Base-by-base conservation (phyloP, 1,284 basidiomycete genomes). In the Mrakiaceae sp. region DNA sequence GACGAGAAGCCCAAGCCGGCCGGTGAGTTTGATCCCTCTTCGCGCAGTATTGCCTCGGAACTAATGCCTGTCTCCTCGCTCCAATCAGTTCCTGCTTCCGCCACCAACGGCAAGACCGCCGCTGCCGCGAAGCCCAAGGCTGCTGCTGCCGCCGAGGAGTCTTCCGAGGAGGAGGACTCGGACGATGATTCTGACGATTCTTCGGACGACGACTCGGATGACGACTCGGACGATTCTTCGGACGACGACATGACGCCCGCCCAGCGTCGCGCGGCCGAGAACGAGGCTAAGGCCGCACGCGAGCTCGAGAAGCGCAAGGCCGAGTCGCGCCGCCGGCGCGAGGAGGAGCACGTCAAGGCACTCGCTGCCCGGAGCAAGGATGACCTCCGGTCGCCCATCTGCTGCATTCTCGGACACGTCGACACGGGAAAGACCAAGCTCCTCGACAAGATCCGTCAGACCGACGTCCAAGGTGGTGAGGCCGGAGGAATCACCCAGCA, bases 401-500 rank as follows among this genome's bases (percentile, higher is more conserved):
- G 96, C 76, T 98, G 95, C 85, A 98, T 99, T 75, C 79, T 99
- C 67, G 96, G 96, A 67, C 96, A 99, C 77, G 96, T 99, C 83
- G 96, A 99, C 81, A 98, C 95, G 4, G 96, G 96, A 70, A 99
- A 99, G 80, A 99, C 96, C 53, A 98, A 98, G 78, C 79, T 99
- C 59, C 79, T 99, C 70, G 96, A 99, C 78, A 98, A 98, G 82
- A 98, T 99, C 74, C 93, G 96, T 72, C 95, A 98, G 87, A 98
- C 95, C 7, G 98, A 98, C 71, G 96, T 99, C 16, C 95, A 98
- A 80, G 95, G 97, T 76, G 96, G 96, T 67, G 96, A 99, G 83
- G 96, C 96, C 2, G 96, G 96, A 74, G 96, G 96, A 81, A 99
- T 99, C 75, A 99, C 96, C 0, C 96, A 98, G 78, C 96, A 99